Evolutionary conservation across 139 green algal genomes (phyloP).

Genomic region (Tetradesmus lagerheimii): DNA sequence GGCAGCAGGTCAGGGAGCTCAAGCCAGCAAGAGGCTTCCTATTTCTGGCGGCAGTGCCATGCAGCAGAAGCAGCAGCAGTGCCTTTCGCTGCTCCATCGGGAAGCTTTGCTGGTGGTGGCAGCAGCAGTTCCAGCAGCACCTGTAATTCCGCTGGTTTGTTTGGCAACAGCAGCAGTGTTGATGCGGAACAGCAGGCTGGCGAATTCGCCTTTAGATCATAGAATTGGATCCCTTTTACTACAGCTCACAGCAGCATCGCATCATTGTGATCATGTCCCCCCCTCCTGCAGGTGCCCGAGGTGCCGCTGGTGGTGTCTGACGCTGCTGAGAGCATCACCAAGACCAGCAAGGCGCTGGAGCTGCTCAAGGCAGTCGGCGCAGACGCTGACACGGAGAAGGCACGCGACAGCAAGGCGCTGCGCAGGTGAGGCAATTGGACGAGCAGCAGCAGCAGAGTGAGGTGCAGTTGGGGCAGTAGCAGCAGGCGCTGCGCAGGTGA

Average conservation of each 20-base stretch:
- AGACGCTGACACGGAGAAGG: constrained; percentile 92
- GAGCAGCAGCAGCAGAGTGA: too few species aligned
- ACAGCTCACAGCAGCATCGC: too few species aligned
- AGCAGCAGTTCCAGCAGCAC: not conserved
- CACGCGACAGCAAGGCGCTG: constrained; percentile 84
- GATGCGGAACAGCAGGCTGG: not conserved
- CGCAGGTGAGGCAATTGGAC: constrained; percentile 84
- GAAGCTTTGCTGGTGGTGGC: not conserved
- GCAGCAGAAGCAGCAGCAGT: not conserved
- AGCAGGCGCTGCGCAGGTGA: not conserved
- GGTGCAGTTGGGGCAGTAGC: not conserved
- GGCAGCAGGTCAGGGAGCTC: not conserved
- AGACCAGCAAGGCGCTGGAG: constrained; percentile 94
- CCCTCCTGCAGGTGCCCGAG: constrained; percentile 82
- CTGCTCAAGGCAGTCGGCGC: constrained; percentile 92
- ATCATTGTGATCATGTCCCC: too few species aligned
- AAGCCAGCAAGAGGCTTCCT: not conserved
- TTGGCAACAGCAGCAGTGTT: not conserved
- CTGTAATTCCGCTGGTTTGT: not conserved
- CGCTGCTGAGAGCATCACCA: constrained; percentile 86
- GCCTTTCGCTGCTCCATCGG: too few species aligned
- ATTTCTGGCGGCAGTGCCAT: too few species aligned
- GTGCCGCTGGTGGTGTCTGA: constrained; percentile 96
- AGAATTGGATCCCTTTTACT: too few species aligned
- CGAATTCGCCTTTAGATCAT: too few species aligned